A percentile compares a stretch with the other conserved stretches of the same genome.
Conservation (phyloP, 352 stramenopile genomes). For the Globisporangium alternatum region DNA sequence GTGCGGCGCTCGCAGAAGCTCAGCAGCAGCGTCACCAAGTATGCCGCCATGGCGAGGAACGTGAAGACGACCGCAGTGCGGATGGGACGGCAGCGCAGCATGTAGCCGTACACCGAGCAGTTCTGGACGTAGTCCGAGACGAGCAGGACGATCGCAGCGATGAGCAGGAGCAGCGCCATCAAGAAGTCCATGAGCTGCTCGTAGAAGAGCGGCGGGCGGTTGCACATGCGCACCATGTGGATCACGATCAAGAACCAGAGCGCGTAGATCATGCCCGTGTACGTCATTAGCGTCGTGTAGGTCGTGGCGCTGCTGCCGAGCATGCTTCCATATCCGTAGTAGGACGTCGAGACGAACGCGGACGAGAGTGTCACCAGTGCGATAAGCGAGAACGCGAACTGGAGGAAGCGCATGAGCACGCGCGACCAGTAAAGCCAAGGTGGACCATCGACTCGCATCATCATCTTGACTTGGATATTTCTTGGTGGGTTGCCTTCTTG, state of each 20-base stretch:
- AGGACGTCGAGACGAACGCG: slow-evolving; percentile 55
- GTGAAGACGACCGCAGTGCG: slow-evolving; percentile 61
- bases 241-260: slow-evolving; percentile 53
- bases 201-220: slow-evolving; percentile 35
- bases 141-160: slow-evolving; percentile 67
- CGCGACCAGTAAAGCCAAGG: slow-evolving; percentile 27
- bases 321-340: slow-evolving; percentile 74
- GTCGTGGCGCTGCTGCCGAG: slow-evolving; percentile 53
- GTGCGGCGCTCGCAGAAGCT: slow-evolving; percentile 41
- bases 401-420: slow-evolving; percentile 52
- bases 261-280: slow-evolving; percentile 62
- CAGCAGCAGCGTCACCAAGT: slow-evolving; percentile 45
- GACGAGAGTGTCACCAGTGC: slow-evolving; percentile 57
- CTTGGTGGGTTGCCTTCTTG: background rate
- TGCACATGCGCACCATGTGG: slow-evolving; percentile 35
- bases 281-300: slow-evolving; percentile 58
- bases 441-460: background rate
- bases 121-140: slow-evolving; percentile 63
- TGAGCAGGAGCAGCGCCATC: slow-evolving; percentile 46
- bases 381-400: slow-evolving; percentile 55
- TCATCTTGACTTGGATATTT: background rate
- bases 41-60: slow-evolving; percentile 56
- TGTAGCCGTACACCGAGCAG: slow-evolving; percentile 64
- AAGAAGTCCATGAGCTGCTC: slow-evolving; percentile 56
- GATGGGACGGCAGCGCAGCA: slow-evolving; percentile 56